Base-by-base conservation (phyloP, 371 early-diverging fungal genomes). In the Syncephalastrum racemosum region DNA sequence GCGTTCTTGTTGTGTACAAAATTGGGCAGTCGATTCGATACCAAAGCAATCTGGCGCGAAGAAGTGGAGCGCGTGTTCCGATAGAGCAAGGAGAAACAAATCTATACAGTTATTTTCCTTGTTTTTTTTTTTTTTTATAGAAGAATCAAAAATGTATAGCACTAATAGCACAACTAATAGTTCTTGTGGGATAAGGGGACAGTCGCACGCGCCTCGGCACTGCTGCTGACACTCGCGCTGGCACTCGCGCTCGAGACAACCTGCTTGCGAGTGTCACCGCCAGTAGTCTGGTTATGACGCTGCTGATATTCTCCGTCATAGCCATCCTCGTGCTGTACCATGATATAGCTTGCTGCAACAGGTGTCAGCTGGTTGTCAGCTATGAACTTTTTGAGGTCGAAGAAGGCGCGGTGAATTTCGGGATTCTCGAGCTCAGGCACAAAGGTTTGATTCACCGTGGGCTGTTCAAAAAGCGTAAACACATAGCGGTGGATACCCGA, bases 1-100 rank as follows among this genome's bases (percentile, higher is more conserved):
- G 93, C 91, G 0, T 97, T 94, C 64, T 71, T 98, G 70, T 75
- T 97, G 22, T 98, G 98, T 66, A 81, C 92, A 22, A 91, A 89
- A 66, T 68, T 98, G 46, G 75, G 87, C 0, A 89, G 95, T 2
- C 59, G 80, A 24, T 90, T 98, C n/a, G 77, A 82, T 48, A 84
- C 86, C 47, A 81, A 81, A 41, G 65, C 80, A 47, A 69, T 90
- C 40, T 89, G 88, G 73, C 66, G 65, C 15, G 86, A 86, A 20
- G 79, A 79, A 54, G 76, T 76, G 0, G 62, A 50, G 31, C 13
- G 24, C 1, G 19, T 59, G 36, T 31, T 31, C 36, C 36, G 36
- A 31, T 31, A 31, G 36, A 31, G 8, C 36, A 5, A 31, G n/a
- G n/a, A 10, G 12, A 31, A 31, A 2, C 2, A 31, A 31, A 31